Conservation (phyloP, 257 asterid genomes). For the Solanum bukasovii region DNA sequence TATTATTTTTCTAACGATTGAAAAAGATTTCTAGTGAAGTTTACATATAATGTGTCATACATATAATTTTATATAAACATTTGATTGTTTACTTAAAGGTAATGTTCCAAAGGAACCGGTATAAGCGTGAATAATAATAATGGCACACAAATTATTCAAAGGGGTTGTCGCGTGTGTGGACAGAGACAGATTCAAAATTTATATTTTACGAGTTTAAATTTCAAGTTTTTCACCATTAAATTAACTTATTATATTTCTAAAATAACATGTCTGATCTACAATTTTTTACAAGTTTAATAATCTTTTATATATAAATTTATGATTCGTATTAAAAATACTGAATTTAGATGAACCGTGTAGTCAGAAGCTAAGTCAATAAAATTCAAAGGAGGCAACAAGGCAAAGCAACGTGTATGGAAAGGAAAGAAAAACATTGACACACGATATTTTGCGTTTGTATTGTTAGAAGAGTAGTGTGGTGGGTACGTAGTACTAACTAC, state of each 20-base stretch:
- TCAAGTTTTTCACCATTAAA: background rate
- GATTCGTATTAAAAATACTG: background rate
- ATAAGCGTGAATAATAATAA: background rate
- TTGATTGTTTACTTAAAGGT: background rate
- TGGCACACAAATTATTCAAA: background rate
- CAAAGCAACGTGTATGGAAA: slow-evolving; percentile 17
- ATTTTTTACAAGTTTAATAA: background rate
- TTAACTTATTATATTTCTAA: background rate
- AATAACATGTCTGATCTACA: background rate
- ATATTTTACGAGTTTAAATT: background rate
- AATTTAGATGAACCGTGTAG: background rate
- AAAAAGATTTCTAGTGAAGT: background rate
- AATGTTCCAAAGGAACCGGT: background rate
- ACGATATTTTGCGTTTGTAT: background rate
- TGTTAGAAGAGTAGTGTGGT: background rate
- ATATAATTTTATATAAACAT: background rate
- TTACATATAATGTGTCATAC: background rate
- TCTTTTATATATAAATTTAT: background rate
- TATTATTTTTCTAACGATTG: background rate
- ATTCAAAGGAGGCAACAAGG: slow-evolving; percentile 6
- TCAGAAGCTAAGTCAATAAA: background rate
- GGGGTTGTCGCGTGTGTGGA: background rate
- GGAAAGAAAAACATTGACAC: slow-evolving; percentile 4
- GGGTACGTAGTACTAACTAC: background rate
- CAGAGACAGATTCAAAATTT: background rate